phyloP scores from a whole-genome alignment of 164 flowering plant species.

The Magnolia officinalis region DNA sequence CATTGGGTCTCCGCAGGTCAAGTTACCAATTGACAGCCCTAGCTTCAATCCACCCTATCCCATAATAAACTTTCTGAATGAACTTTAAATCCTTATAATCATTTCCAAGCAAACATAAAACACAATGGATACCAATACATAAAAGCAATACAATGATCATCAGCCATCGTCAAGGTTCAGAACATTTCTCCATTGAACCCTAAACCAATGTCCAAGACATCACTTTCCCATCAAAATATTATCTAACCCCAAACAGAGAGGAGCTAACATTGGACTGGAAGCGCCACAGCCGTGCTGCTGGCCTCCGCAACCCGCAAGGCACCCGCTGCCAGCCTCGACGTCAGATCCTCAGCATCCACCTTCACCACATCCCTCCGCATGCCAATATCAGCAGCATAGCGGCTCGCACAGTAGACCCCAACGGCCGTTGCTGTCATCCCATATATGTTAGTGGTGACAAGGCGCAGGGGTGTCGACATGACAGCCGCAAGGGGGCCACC shows the following conservation, averaged over 20 bases:
- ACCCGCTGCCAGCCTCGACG: slow-evolving; percentile 22
- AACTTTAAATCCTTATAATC: no score
- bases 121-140: no score
- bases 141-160: no score
- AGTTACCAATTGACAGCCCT: no score
- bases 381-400: slow-evolving; percentile 42
- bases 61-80: no score
- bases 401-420: slow-evolving; percentile 29
- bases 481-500: slow-evolving; percentile 38
- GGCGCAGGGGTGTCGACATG: slow-evolving; percentile 23
- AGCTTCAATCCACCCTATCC: no score
- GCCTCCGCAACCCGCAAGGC: slow-evolving; percentile 5
- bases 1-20: no score
- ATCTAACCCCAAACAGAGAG: not conserved
- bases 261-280: slow-evolving; percentile 1
- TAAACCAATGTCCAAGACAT: no score
- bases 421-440: slow-evolving; percentile 27
- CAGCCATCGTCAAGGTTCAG: no score
- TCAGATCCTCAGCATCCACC: slow-evolving; percentile 37
- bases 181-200: no score
- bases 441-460: slow-evolving; percentile 27
- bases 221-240: no score
- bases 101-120: no score
- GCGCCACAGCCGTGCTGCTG: not conserved
- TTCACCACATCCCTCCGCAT: slow-evolving; percentile 29